Conservation (phyloP, 2,329 filamentous ascomycete genomes). For the Verticillium longisporum region DNA sequence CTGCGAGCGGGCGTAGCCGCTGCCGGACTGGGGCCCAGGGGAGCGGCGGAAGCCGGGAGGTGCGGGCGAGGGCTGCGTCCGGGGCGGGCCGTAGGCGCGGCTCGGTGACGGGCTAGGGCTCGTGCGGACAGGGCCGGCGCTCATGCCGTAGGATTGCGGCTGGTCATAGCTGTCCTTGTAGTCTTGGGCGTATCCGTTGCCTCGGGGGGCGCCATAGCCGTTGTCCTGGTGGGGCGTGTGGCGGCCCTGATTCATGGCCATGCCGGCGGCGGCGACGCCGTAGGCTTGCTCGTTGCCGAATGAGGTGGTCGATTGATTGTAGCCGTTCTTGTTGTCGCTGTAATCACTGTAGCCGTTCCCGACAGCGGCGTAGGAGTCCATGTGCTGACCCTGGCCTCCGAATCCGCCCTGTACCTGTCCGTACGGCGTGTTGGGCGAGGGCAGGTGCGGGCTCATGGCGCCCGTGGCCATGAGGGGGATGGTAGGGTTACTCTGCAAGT, state of each 20-base stretch:
- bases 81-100: constrained; percentile 8
- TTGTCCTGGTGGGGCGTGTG: constrained; percentile 19
- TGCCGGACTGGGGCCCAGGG: constrained; percentile 19
- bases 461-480: constrained; percentile 29
- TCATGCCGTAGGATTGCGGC: constrained; percentile 20
- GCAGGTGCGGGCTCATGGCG: constrained; percentile 20
- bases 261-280: constrained; percentile 20
- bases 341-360: constrained; percentile 7
- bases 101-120: constrained; percentile 8
- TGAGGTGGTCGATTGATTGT: constrained; percentile 12
- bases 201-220: constrained; percentile 13
- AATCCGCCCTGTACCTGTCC: constrained; percentile 32
- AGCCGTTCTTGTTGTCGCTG: constrained; percentile 5
- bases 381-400: constrained; percentile 19
- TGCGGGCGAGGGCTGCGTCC: constrained; percentile 8
- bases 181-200: constrained; percentile 16
- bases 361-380: constrained; percentile 24
- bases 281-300: constrained; percentile 25
- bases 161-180: constrained; percentile 11
- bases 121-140: constrained; percentile 3
- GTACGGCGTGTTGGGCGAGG: constrained; percentile 26
- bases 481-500: constrained; percentile 27
- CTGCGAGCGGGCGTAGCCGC: constrained; percentile 19
- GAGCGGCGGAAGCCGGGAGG: constrained; percentile 19
- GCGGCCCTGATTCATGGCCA: constrained; percentile 19